phyloP scores from a whole-genome alignment of 2,329 filamentous ascomycete genomes.

The Thelonectria discophora region DNA sequence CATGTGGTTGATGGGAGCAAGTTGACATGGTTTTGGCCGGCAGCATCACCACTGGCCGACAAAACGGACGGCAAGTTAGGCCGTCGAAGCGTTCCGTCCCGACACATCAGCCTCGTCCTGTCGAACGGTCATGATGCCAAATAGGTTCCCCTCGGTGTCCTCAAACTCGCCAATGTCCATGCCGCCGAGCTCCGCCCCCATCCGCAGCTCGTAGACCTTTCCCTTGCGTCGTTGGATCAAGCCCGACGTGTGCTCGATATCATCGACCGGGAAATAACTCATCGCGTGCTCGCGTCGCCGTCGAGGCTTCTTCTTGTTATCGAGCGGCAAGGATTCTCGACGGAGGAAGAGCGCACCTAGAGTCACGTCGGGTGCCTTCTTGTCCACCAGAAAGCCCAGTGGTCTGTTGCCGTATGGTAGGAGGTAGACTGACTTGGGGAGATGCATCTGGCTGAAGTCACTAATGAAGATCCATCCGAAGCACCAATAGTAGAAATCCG shows the following conservation, averaged over 20 bases:
- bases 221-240: constrained; percentile 35
- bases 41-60: no score
- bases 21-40: no score
- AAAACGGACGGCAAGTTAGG: no score
- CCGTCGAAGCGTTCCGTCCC: no score
- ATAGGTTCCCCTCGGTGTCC: constrained; percentile 40
- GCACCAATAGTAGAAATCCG: constrained; percentile 36
- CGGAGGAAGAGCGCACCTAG: constrained; percentile 22
- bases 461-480: constrained; percentile 39
- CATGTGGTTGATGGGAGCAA: no score
- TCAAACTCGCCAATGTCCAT: constrained; percentile 42
- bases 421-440: no score
- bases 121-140: constrained; percentile 33
- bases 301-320: neutral
- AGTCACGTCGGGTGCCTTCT: no score
- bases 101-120: constrained; percentile 3
- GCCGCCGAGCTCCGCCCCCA: constrained; percentile 37
- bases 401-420: no score
- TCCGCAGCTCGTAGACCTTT: constrained; percentile 36
- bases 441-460: constrained; percentile 27
- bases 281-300: constrained; percentile 4
- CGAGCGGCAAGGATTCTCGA: neutral
- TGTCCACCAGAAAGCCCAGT: no score
- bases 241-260: constrained; percentile 36
- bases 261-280: constrained; percentile 38